Evolutionary conservation across 2,329 filamentous ascomycete genomes (phyloP), one percentile per base, ranked within the genome.

Genomic region (Hypoxylon sp.): DNA sequence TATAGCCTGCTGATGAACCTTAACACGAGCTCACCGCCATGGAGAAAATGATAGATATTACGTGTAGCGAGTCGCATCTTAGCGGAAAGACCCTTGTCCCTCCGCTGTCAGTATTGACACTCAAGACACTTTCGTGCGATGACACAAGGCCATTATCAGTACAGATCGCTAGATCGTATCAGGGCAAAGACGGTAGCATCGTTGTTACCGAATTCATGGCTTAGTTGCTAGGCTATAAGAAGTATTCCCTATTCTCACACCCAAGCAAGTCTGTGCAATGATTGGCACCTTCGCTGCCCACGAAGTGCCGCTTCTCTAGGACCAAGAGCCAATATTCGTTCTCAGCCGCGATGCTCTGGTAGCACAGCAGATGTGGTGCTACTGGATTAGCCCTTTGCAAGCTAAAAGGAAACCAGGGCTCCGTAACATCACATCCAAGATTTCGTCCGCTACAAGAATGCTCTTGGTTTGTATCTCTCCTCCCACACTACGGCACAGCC

Each of bases 361-460:
- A 45, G 48, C 58, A 72, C 64, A 63, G 26, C 65, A 69, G 64
- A 59, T 65, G 67, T 48, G 28, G 70, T 71, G 58, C 36, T 60
- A 69, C 71, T 59, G 54, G 55, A 58, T 63, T 49, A 57, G 36
- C 48, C 36, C 44, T 58, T 55, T 51, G 33, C 42, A 55, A 51
- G 33, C 50, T 44, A 45, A 24, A 52, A 44, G 46, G 33, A 26
- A 54, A 44, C 58, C 58, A 46, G 52, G 42, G 16, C 46, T 24
- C 56, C 22, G 62, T 60, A 60, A 46, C 58, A 65, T 63, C 51
- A 50, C 44, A 20, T 63, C 32, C 22, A 50, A 57, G 48, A n/a
- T 30, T 61, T 59, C 54, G 22, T 42, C 50, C n/a, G 11, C 45
- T 44, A 32, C 16, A 48, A 65, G 44, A 42, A 56, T 18, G 45